Conservation (phyloP, 2,329 filamentous ascomycete species). For the Aschersonia sp. region DNA sequence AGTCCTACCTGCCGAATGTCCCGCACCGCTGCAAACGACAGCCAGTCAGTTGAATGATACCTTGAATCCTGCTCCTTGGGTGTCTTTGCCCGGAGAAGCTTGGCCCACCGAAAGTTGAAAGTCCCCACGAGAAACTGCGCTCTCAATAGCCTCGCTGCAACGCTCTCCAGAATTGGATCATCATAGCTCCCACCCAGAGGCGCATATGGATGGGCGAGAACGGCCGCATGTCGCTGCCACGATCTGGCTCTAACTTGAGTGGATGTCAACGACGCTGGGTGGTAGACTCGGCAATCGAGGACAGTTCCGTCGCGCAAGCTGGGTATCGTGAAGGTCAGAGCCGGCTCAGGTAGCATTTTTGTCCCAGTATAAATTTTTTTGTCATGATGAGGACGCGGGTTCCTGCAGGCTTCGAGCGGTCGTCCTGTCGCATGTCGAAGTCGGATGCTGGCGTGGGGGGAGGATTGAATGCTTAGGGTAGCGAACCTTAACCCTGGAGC, state of each 20-base stretch:
- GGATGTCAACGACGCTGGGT: constrained; percentile 37
- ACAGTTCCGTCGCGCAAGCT: constrained; percentile 65
- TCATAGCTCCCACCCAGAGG: constrained; percentile 76
- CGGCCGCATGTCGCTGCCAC: constrained; percentile 36
- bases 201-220: constrained; percentile 85
- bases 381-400: neutral
- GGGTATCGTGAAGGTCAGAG: constrained; percentile 61
- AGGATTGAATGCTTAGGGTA: too few species aligned
- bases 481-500: too few species aligned
- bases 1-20: constrained; percentile 58
- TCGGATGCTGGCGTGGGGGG: neutral
- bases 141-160: constrained; percentile 50
- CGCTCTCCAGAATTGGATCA: constrained; percentile 59
- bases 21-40: constrained; percentile 49
- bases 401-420: too few species aligned
- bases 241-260: constrained; percentile 15
- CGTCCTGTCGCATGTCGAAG: neutral
- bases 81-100: neutral
- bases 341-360: constrained; percentile 39
- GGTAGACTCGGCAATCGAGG: constrained; percentile 74
- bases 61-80: neutral
- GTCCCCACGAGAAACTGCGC: constrained; percentile 65
- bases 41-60: neutral
- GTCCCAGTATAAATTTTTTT: constrained; percentile 2
- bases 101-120: constrained; percentile 66